Evolutionary conservation across 345 rosid species (phyloP).

Genomic region (Anastatica hierochuntica): DNA sequence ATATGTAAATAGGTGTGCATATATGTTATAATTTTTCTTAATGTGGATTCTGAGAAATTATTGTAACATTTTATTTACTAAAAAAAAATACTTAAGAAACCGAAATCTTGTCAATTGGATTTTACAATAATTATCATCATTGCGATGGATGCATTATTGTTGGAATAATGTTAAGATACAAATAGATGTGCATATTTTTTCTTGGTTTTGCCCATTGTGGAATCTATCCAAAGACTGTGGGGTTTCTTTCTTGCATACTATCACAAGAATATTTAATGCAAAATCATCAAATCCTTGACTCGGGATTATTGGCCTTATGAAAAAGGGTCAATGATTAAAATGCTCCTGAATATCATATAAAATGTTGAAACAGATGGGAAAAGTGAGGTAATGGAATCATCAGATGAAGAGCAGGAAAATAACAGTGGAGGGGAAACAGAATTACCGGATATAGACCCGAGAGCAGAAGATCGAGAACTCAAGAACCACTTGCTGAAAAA

Average conservation of each 20-base stretch:
- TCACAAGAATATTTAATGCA: constrained; percentile 1
- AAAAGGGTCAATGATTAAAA: no score
- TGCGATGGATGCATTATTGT: constrained; percentile 5
- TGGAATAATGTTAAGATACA: constrained; percentile 1
- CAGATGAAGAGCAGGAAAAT: constrained; percentile 29
- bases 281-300: no score
- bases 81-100: background rate
- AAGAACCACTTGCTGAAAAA: constrained; percentile 86
- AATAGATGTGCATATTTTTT: constrained; percentile 6
- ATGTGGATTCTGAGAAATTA: no score
- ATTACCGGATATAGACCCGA: constrained; percentile 83
- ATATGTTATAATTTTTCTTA: no score
- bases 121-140: background rate
- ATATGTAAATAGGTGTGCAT: no score
- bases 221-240: constrained; percentile 20
- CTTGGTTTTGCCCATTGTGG: constrained; percentile 15
- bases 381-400: constrained; percentile 70
- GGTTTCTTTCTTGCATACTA: constrained; percentile 4
- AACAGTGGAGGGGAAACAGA: constrained; percentile 41
- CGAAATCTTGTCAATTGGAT: no score
- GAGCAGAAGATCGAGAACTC: constrained; percentile 88
- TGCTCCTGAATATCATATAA: no score
- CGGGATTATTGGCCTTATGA: no score
- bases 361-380: constrained; percentile 76
- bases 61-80: no score